A percentile compares a stretch with the other conserved stretches of the same genome.
Evolutionary conservation across 1,284 basidiomycete species (phyloP).

Genomic region (Coniferiporia sulphurascens): DNA sequence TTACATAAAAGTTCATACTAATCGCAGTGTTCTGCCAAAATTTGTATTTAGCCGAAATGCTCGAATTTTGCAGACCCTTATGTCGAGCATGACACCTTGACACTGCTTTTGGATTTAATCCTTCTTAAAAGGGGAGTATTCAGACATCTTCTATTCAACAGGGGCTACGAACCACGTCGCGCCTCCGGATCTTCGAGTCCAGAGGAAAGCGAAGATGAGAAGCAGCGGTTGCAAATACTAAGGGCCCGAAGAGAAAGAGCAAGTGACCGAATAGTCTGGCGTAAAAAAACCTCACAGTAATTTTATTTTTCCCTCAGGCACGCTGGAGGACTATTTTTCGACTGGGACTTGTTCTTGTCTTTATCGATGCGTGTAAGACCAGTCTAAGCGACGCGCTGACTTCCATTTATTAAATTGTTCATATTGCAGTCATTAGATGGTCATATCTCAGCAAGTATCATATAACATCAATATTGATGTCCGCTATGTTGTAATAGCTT

Average conservation of each 20-base stretch:
- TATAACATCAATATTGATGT: background rate
- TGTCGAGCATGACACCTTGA: constrained; percentile 80
- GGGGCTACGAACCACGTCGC: constrained; percentile 54
- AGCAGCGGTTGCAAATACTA: constrained; percentile 4
- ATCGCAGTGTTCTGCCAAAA: background rate
- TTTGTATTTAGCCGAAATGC: constrained; percentile 47
- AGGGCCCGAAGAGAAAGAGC: constrained; percentile 2
- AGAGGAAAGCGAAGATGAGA: constrained; percentile 17
- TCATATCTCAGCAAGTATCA: constrained; percentile 52
- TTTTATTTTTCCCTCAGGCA: constrained; percentile 32
- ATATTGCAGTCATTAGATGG: constrained; percentile 64
- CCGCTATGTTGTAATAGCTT: background rate
- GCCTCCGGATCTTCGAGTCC: constrained; percentile 13
- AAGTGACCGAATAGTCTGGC: background rate
- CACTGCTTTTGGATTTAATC: constrained; percentile 79
- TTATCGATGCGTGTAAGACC: constrained; percentile 65
- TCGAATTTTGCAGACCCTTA: constrained; percentile 81
- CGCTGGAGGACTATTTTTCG: constrained; percentile 53
- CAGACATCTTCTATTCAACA: constrained; percentile 86
- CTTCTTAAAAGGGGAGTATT: constrained; percentile 85
- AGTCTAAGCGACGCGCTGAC: background rate
- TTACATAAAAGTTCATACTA: constrained; percentile 2
- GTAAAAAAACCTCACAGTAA: background rate
- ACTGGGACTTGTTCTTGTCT: constrained; percentile 52
- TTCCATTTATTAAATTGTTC: background rate